Base-by-base conservation (phyloP, 257 asterid genomes). In the Craterostigma plantagineum region DNA sequence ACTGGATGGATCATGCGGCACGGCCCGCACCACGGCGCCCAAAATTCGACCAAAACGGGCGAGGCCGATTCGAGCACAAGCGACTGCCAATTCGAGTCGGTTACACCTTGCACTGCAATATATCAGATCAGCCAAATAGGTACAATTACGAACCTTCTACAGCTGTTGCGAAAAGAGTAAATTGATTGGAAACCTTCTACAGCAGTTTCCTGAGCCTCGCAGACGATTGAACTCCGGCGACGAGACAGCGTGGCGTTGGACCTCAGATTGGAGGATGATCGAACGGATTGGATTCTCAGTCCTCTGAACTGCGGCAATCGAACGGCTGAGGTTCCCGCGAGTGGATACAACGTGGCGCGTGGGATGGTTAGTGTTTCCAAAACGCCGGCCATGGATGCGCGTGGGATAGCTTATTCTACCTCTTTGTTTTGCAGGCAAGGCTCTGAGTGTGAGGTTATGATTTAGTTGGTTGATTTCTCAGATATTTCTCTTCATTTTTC, bases 31-130 rank as follows among this genome's bases (percentile, higher is more conserved):
- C 30, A 23, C 30, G 96, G 96, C 34, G 96, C 96, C 96, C 96
- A 86, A 50, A 81, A 86, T 60, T 86, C 96, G 30, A 86, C 91
- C 61, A 86, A 49, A 45, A 86, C 96, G 11, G 96, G 91, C 13
- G 18, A 4, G 14, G 66, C 58, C 13, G 62, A 58, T 38, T 63
- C 79, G 0, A 86, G 71, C 4, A 86, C 96, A 15, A 23, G 42
- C 4, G 70, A 17, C 59, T 81, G 56, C 96, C 96, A 86, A 43
- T 52, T 17, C 8, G 68, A 44, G 13, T 86, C 94, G 34, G 45
- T 46, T 48, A 78, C 63, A 34, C 66, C 59, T 23, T 77, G 58
- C 61, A 86, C 96, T 75, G 79, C 77, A 65, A 33, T 54, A 56
- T 46, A 42, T 49, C 33, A 43, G n/a, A n/a, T n/a, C n/a, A n/a